These are phyloP conservation scores for Centrapalus pauciflorus DNA, from an alignment of 129 eudicot genomes.

Conservation along the genomic window DNA sequence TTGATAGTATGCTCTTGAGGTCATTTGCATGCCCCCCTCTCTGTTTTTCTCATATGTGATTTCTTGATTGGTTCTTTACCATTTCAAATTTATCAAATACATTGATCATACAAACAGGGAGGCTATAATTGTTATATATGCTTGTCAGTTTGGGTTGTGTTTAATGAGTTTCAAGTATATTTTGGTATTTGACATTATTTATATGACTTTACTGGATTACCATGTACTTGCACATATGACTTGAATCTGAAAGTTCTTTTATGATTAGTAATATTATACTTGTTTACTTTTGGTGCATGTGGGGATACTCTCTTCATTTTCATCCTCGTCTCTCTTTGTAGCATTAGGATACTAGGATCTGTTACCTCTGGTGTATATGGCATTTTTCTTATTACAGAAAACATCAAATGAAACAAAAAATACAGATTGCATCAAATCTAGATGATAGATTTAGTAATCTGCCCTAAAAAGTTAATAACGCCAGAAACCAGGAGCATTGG, in stretches of 20 bases:
- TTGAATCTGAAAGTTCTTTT: neutral
- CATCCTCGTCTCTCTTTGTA: too few relatives aligned
- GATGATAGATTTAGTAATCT: too few relatives aligned
- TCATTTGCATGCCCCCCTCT: slow-evolving; percentile 2
- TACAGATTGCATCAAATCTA: too few relatives aligned
- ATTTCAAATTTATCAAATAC: neutral
- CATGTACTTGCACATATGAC: neutral
- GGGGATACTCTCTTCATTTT: too few relatives aligned
- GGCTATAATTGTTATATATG: neutral
- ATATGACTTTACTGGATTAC: neutral
- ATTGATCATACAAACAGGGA: neutral
- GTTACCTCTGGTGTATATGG: too few relatives aligned
- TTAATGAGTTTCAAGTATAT: neutral
- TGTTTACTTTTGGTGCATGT: too few relatives aligned
- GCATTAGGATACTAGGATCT: too few relatives aligned
- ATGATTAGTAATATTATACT: neutral
- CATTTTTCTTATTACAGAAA: too few relatives aligned
- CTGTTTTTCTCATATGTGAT: neutral
- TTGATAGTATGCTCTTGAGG: slow-evolving; percentile 64
- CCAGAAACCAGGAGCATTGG: too few relatives aligned
- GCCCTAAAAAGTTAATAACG: too few relatives aligned
- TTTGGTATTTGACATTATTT: neutral
- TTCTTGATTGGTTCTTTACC: neutral
- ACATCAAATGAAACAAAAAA: too few relatives aligned
- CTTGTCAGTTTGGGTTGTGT: neutral